Percentiles rank a stretch among this genome's conserved stretches.
Conservation (phyloP, 352 stramenopile species). For the Phytophthora lateralis region DNA sequence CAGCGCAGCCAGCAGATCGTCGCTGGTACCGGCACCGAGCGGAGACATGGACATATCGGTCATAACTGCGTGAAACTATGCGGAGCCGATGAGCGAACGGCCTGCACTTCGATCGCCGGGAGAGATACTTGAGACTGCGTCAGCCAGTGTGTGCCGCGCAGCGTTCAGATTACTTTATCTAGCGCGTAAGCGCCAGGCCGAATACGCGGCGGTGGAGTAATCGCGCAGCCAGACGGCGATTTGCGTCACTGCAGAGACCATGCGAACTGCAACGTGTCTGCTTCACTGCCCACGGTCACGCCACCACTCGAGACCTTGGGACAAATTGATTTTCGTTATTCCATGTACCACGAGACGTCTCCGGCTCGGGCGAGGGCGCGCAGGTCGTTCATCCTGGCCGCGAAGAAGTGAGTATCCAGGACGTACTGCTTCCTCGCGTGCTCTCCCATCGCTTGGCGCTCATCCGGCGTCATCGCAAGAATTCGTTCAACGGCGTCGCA, state of each 20-base stretch:
- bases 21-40: constrained; percentile 14
- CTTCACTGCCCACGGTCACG: background rate
- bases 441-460: constrained; percentile 40
- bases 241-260: constrained; percentile 11
- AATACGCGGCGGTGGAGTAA: constrained; percentile 11
- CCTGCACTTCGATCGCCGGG: too few species aligned
- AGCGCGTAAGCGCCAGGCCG: constrained; percentile 10
- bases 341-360: constrained; percentile 11
- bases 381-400: constrained; percentile 31
- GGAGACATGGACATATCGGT: constrained; percentile 22
- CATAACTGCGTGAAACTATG: background rate
- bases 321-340: constrained; percentile 18
- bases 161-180: constrained; percentile 17
- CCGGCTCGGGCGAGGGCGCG: constrained; percentile 18
- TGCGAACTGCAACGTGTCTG: background rate
- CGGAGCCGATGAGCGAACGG: too few species aligned
- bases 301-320: background rate
- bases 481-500: constrained; percentile 52
- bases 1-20: constrained; percentile 32
- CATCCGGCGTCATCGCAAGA: constrained; percentile 32
- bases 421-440: constrained; percentile 37
- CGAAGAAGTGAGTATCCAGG: constrained; percentile 33
- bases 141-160: background rate
- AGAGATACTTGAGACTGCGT: too few species aligned
- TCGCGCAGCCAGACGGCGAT: constrained; percentile 17